phyloP scores from a whole-genome alignment of 805 yeast genomes.

The Ogataea trehaloabstinens region DNA sequence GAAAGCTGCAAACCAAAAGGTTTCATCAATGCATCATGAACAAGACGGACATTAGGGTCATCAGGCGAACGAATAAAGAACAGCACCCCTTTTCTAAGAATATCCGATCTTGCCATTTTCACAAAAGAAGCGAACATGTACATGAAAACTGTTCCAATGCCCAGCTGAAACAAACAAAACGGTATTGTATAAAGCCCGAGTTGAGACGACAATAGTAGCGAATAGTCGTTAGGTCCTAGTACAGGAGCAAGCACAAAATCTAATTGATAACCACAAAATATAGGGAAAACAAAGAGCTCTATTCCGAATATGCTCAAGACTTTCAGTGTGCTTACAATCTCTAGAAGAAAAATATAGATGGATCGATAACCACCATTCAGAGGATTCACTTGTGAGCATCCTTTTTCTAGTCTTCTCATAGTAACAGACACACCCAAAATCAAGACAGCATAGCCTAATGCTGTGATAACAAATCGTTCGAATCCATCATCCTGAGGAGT shows the following conservation, averaged over 20 bases:
- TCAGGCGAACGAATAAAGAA: slow-evolving; percentile 93
- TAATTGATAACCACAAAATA: slow-evolving; percentile 77
- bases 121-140: slow-evolving; percentile 80
- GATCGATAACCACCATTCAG: slow-evolving; percentile 49
- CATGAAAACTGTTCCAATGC: slow-evolving; percentile 77
- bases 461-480: slow-evolving; percentile 18
- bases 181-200: slow-evolving; percentile 2
- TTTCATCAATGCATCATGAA: slow-evolving; percentile 82
- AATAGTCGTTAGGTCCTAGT: slow-evolving; percentile 24
- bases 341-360: slow-evolving; percentile 51
- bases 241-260: slow-evolving; percentile 69
- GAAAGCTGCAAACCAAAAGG: slow-evolving; percentile 72
- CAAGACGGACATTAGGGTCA: slow-evolving; percentile 82
- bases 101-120: slow-evolving; percentile 70
- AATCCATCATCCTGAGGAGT: slow-evolving; percentile 17
- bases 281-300: slow-evolving; percentile 84
- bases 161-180: slow-evolving; percentile 45
- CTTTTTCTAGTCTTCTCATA: slow-evolving; percentile 27
- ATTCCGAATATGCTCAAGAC: slow-evolving; percentile 72
- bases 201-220: slow-evolving; percentile 3
- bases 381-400: slow-evolving; percentile 40
- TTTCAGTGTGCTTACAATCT: slow-evolving; percentile 61
- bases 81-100: slow-evolving; percentile 84
- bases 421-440: slow-evolving; percentile 6
- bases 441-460: slow-evolving; percentile 20